Evolutionary conservation across 2,329 filamentous ascomycete genomes (phyloP).

Genomic region (Beauveria scarabaeidicola): DNA sequence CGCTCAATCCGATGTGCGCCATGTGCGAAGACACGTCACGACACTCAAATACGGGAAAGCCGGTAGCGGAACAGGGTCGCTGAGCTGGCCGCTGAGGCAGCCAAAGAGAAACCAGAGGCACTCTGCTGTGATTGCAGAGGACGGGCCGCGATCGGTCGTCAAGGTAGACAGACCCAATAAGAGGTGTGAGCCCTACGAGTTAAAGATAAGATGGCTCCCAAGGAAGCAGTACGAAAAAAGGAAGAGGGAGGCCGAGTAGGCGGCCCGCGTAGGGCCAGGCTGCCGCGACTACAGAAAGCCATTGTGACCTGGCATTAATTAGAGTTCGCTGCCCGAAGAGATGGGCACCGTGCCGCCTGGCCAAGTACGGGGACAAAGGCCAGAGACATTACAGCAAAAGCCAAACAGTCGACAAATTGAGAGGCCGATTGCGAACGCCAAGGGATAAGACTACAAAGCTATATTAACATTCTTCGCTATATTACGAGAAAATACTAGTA

Average conservation of each 20-base stretch:
- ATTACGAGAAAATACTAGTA: neutral
- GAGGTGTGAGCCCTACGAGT: neutral
- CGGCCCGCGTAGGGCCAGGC: neutral
- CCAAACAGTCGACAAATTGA: neutral
- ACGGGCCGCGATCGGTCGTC: neutral
- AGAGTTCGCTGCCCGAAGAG: neutral
- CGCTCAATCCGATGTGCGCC: too few species aligned
- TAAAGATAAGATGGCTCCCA: neutral
- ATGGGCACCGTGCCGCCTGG: slow-evolving; percentile 1
- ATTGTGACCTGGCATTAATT: neutral
- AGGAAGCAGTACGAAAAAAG: neutral
- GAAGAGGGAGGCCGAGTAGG: neutral
- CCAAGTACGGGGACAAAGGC: neutral
- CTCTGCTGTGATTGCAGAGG: neutral
- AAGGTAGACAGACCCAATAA: neutral
- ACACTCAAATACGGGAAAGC: too few species aligned
- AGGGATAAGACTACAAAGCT: neutral
- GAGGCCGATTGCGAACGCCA: neutral
- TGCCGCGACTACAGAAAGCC: neutral
- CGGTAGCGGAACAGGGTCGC: too few species aligned
- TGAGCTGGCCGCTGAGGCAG: too few species aligned
- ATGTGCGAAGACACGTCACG: too few species aligned
- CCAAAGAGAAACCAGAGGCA: too few species aligned
- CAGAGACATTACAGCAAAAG: neutral
- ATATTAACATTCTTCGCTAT: neutral